phyloP scores from a whole-genome alignment of 805 yeast species.

The Helenozyma rhizophorensis region DNA sequence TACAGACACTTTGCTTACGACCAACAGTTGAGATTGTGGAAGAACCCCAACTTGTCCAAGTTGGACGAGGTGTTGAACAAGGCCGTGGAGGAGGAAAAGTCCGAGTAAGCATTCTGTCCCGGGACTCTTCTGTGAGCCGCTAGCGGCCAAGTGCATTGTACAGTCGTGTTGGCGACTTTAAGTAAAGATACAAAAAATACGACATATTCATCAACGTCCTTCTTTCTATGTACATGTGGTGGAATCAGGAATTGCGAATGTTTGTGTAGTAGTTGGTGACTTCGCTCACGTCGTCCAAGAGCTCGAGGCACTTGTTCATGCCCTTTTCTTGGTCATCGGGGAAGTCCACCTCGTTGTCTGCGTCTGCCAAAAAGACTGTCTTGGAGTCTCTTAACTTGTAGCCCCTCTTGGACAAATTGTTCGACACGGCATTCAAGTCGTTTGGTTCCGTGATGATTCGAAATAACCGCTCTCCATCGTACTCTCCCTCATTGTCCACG shows the following conservation, averaged over 20 bases:
- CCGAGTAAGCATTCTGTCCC: no score
- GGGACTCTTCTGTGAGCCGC: no score
- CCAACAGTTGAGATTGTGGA: constrained; percentile 43
- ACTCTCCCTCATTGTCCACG: constrained; percentile 38
- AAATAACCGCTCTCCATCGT: constrained; percentile 28
- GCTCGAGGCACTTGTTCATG: constrained; percentile 53
- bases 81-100: constrained; percentile 23
- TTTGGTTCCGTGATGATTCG: constrained; percentile 60
- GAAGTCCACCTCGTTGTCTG: constrained; percentile 54
- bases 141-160: no score
- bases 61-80: constrained; percentile 40
- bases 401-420: constrained; percentile 45
- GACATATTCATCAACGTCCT: no score
- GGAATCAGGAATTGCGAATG: constrained; percentile 45
- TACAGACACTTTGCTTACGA: constrained; percentile 46
- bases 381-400: constrained; percentile 69
- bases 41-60: constrained; percentile 40
- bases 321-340: constrained; percentile 48
- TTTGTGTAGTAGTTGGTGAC: constrained; percentile 76
- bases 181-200: no score
- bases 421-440: constrained; percentile 59
- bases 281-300: constrained; percentile 77
- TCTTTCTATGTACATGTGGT: constrained; percentile 1
- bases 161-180: no score
- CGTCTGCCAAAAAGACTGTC: constrained; percentile 60